Conservation (phyloP, 2,329 filamentous ascomycete genomes). For the Pseudogymnoascus sp. region DNA sequence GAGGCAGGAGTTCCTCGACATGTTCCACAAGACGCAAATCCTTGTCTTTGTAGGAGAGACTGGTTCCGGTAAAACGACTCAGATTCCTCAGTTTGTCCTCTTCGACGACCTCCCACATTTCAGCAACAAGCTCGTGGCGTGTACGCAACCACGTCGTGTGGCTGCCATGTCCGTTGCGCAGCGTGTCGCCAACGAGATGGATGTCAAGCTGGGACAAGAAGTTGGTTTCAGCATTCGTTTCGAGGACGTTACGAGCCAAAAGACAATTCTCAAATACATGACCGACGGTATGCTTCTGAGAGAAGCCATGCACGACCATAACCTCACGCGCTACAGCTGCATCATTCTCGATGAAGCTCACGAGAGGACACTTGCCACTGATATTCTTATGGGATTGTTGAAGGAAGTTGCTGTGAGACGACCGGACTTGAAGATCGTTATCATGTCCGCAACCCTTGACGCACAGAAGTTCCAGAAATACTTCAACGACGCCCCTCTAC, state of each 20-base stretch:
- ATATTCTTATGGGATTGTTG: slow-evolving; percentile 92
- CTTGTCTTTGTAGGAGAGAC: slow-evolving; percentile 98
- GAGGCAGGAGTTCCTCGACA: slow-evolving; percentile 84
- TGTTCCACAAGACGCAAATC: slow-evolving; percentile 91
- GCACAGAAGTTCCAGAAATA: slow-evolving; percentile 97
- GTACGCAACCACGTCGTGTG: slow-evolving; percentile 94
- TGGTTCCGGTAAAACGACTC: slow-evolving; percentile 97
- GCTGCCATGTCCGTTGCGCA: slow-evolving; percentile 98
- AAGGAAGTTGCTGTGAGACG: slow-evolving; percentile 80
- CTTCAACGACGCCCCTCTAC: slow-evolving; percentile 86
- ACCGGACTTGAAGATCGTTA: slow-evolving; percentile 91
- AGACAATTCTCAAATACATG: slow-evolving; percentile 98
- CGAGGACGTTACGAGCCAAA: slow-evolving; percentile 82
- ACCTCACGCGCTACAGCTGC: slow-evolving; percentile 86
- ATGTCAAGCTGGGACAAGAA: slow-evolving; percentile 84
- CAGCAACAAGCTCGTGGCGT: slow-evolving; percentile 83
- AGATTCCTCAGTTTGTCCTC: slow-evolving; percentile 96
- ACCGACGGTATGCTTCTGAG: slow-evolving; percentile 97
- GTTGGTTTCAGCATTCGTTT: slow-evolving; percentile 99
- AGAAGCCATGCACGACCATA: slow-evolving; percentile 93
- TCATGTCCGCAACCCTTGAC: slow-evolving; percentile 97
- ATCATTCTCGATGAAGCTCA: slow-evolving; percentile 99
- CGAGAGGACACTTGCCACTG: slow-evolving; percentile 92
- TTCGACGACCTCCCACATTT: slow-evolving; percentile 91
- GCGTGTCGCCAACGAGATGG: slow-evolving; percentile 95